These are phyloP conservation scores for Didymella sp. DNA, from an alignment of 2,329 filamentous ascomycete species.

Conservation along the genomic window DNA sequence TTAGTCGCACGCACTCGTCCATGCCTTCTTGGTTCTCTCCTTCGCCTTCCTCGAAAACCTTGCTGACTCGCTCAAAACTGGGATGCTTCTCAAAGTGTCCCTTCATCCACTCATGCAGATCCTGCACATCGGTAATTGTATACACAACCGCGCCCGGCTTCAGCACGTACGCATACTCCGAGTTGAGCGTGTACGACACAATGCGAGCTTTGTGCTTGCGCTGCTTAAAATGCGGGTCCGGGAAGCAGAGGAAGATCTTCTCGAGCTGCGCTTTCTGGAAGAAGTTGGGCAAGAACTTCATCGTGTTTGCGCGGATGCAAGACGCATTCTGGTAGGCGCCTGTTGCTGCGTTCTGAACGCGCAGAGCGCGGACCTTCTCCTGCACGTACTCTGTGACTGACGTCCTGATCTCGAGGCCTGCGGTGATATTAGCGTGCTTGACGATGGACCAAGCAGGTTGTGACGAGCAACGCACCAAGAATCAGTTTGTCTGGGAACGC, in stretches of 20 bases:
- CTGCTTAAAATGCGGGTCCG: conserved; percentile 97
- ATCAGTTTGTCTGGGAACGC: conserved; percentile 82
- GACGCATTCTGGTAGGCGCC: conserved; percentile 81
- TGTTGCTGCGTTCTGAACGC: conserved; percentile 65
- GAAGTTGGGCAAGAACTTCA: conserved; percentile 99
- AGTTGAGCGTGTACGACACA: conserved; percentile 84
- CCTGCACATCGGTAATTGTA: conserved; percentile 96
- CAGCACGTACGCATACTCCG: conserved; percentile 91
- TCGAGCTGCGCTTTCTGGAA: conserved; percentile 80
- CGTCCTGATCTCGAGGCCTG: conserved; percentile 89
- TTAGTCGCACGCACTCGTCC: conserved; percentile 75
- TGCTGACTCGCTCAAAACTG: conserved; percentile 75
- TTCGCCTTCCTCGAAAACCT: conserved; percentile 64
- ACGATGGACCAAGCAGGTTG: background rate
- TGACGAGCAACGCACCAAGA: conserved; percentile 67
- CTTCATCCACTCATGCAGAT: conserved; percentile 93
- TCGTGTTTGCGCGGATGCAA: conserved; percentile 90
- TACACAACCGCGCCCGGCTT: conserved; percentile 86
- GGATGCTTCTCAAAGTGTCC: conserved; percentile 79
- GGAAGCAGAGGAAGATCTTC: conserved; percentile 98
- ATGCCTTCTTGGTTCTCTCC: conserved; percentile 69
- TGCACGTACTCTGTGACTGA: conserved; percentile 91
- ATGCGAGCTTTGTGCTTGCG: conserved; percentile 97
- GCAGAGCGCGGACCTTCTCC: conserved; percentile 82
- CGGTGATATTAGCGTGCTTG: background rate